phyloP scores from a whole-genome alignment of 2,329 filamentous ascomycete species.

The Cercospora sp. region DNA sequence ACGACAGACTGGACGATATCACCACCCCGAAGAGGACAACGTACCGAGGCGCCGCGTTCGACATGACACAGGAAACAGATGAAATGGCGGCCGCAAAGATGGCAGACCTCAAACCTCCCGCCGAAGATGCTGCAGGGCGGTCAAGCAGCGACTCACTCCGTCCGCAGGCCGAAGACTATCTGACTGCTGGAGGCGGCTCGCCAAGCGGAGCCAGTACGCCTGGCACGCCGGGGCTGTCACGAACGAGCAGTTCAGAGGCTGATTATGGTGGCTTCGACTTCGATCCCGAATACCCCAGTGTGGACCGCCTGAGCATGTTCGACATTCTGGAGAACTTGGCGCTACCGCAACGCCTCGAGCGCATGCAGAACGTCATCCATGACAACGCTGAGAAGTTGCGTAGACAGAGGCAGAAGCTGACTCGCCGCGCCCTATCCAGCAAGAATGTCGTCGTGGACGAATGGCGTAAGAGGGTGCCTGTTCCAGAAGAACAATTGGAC shows the following conservation, averaged over 20 bases:
- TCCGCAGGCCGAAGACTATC: constrained; percentile 32
- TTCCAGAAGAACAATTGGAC: constrained; percentile 84
- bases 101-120: constrained; percentile 27
- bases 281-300: constrained; percentile 80
- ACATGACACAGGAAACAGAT: constrained; percentile 29
- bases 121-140: constrained; percentile 17
- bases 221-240: constrained; percentile 60
- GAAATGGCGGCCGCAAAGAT: constrained; percentile 37
- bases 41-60: not conserved
- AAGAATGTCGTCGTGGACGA: constrained; percentile 88
- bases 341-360: constrained; percentile 85
- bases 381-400: constrained; percentile 83
- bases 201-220: constrained; percentile 37
- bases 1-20: constrained; percentile 33
- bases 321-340: constrained; percentile 93
- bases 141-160: constrained; percentile 21
- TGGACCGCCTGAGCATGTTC: constrained; percentile 87
- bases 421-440: constrained; percentile 73
- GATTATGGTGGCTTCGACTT: constrained; percentile 75
- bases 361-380: constrained; percentile 78
- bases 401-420: constrained; percentile 76
- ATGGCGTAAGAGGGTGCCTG: constrained; percentile 79
- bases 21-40: constrained; percentile 11
- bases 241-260: constrained; percentile 78
- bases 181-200: constrained; percentile 43